phyloP scores from a whole-genome alignment of 2,329 filamentous ascomycete species.

The Talaromyces sp. region DNA sequence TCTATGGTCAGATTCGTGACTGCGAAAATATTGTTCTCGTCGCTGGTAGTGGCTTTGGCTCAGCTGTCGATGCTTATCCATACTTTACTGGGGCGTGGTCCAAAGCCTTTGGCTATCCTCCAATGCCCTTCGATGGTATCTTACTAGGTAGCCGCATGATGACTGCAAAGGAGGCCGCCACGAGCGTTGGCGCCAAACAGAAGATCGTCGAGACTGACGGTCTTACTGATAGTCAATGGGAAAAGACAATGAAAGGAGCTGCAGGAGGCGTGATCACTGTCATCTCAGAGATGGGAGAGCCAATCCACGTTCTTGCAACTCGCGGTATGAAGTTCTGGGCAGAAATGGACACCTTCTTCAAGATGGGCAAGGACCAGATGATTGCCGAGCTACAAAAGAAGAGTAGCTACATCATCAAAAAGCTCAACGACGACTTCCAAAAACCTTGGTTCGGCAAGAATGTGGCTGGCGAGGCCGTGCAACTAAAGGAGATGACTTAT shows the following conservation, averaged over 20 bases:
- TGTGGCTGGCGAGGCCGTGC: conserved; percentile 71
- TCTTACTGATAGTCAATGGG: conserved; percentile 78
- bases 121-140: conserved; percentile 92
- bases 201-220: conserved; percentile 84
- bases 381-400: conserved; percentile 54
- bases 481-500: conserved; percentile 95
- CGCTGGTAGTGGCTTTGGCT: conserved; percentile 87
- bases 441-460: conserved; percentile 96
- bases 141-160: conserved; percentile 91
- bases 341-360: conserved; percentile 99
- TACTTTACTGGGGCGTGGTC: conserved; percentile 89
- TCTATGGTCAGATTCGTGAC: conserved; percentile 84
- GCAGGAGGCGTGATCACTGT: conserved; percentile 95
- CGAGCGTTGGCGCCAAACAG: conserved; percentile 83
- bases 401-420: conserved; percentile 79
- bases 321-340: conserved; percentile 95
- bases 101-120: conserved; percentile 75
- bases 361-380: conserved; percentile 88
- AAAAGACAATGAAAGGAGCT: conserved; percentile 86
- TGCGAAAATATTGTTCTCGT: conserved; percentile 83
- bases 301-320: conserved; percentile 96
- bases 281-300: conserved; percentile 97
- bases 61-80: conserved; percentile 83
- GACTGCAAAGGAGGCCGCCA: conserved; percentile 88
- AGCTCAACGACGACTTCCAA: conserved; percentile 75